A percentile compares a stretch with the other conserved stretches of the same genome.
phyloP scores from a whole-genome alignment of 2,329 filamentous ascomycete genomes.

The Magnaporthales sp. region DNA sequence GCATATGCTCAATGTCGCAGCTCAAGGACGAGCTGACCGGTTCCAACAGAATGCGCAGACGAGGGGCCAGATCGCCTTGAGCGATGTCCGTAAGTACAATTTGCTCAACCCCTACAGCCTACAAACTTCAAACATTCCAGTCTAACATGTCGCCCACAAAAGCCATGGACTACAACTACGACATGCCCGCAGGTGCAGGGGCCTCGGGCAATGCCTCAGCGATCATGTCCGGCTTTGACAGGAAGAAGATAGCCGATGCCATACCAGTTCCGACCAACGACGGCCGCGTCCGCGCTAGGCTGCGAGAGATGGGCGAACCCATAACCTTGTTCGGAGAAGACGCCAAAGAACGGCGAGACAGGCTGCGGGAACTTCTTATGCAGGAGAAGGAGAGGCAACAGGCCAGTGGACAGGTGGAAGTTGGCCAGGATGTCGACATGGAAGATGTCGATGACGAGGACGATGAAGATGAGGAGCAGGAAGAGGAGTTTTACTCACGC shows the following conservation, averaged over 20 bases:
- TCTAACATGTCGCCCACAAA: slow-evolving; percentile 7
- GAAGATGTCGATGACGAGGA: slow-evolving; percentile 45
- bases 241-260: slow-evolving; percentile 79
- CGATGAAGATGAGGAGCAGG: slow-evolving; percentile 61
- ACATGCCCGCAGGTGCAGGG: slow-evolving; percentile 58
- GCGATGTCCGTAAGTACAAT: slow-evolving; percentile 33
- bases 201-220: slow-evolving; percentile 77
- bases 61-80: slow-evolving; percentile 34
- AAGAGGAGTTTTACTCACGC: slow-evolving; percentile 93
- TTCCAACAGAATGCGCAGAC: slow-evolving; percentile 9
- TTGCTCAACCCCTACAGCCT: not conserved
- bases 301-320: slow-evolving; percentile 85
- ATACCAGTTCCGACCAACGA: slow-evolving; percentile 92
- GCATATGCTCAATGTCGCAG: slow-evolving; percentile 14
- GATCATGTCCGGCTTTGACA: slow-evolving; percentile 79
- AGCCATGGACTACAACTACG: slow-evolving; percentile 71
- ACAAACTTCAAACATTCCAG: not conserved
- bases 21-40: slow-evolving; percentile 15
- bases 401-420: slow-evolving; percentile 44
- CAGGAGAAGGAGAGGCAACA: slow-evolving; percentile 39
- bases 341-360: slow-evolving; percentile 74
- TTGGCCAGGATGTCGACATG: slow-evolving; percentile 51
- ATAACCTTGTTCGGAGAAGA: slow-evolving; percentile 93
- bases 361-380: slow-evolving; percentile 67
- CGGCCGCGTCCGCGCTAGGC: slow-evolving; percentile 66